phyloP scores from a whole-genome alignment of 2,329 filamentous ascomycete species.

The Venturiaceae sp. region DNA sequence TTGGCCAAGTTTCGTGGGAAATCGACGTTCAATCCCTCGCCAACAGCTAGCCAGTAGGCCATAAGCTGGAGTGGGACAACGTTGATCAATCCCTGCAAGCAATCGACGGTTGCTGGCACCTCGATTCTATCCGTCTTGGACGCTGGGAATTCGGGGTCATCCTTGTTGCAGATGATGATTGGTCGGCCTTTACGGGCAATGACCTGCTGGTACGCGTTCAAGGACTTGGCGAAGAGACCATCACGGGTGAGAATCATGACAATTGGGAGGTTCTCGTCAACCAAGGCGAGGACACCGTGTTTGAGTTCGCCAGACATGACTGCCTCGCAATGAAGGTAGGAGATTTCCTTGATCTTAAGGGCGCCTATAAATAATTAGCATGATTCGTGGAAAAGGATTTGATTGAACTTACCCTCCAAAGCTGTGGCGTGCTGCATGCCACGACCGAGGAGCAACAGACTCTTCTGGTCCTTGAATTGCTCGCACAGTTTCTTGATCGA shows the following conservation, averaged over 20 bases:
- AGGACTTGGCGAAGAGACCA: constrained; percentile 93
- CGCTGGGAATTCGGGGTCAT: constrained; percentile 78
- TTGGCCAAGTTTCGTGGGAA: constrained; percentile 98
- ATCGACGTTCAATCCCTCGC: constrained; percentile 92
- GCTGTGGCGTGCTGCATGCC: constrained; percentile 96
- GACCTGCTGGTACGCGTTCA: constrained; percentile 99
- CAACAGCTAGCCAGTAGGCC: constrained; percentile 96
- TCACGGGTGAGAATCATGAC: constrained; percentile 99
- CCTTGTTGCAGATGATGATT: constrained; percentile 95
- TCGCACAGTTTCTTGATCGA: constrained; percentile 90
- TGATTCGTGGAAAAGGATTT: not conserved
- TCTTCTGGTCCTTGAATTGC: constrained; percentile 97
- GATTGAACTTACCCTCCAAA: constrained; percentile 57
- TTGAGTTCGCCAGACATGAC: constrained; percentile 99
- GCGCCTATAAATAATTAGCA: constrained; percentile 45
- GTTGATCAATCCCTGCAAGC: constrained; percentile 92
- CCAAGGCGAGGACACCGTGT: constrained; percentile 93
- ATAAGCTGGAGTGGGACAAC: constrained; percentile 96
- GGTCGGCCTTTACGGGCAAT: constrained; percentile 92
- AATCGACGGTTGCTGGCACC: constrained; percentile 91
- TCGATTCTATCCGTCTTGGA: constrained; percentile 94
- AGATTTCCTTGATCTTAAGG: constrained; percentile 99
- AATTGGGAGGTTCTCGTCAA: constrained; percentile 97
- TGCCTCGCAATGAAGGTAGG: constrained; percentile 97
- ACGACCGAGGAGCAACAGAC: constrained; percentile 81